phyloP scores from a whole-genome alignment of 805 yeast genomes.

The Tetrapisispora iriomotensis region DNA sequence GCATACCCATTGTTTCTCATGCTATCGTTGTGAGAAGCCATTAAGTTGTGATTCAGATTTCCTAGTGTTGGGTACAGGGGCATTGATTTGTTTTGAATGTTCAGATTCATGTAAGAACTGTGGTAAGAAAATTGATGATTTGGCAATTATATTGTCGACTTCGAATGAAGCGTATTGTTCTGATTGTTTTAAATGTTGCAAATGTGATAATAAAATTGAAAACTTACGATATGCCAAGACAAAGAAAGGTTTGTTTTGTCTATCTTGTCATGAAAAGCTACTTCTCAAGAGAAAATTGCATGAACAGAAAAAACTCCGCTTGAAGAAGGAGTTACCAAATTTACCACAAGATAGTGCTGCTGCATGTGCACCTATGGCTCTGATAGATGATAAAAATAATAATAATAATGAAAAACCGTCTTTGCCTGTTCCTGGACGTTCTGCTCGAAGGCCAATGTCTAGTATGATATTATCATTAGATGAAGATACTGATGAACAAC shows the following conservation, averaged over 20 bases:
- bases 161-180: slow-evolving; percentile 95
- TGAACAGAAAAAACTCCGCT: slow-evolving; percentile 24
- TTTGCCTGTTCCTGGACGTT: slow-evolving; percentile 12
- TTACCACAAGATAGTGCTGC: slow-evolving; percentile 12
- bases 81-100: slow-evolving; percentile 81
- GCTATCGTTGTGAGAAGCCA: slow-evolving; percentile 71
- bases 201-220: slow-evolving; percentile 79
- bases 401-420: slow-evolving; percentile 1
- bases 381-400: not conserved
- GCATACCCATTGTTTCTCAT: slow-evolving; percentile 89
- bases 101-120: slow-evolving; percentile 88
- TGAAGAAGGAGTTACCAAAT: slow-evolving; percentile 19
- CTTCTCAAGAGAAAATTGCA: slow-evolving; percentile 61
- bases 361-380: slow-evolving; percentile 4
- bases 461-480: not conserved
- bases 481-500: not conserved
- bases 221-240: slow-evolving; percentile 90
- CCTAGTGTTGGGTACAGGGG: slow-evolving; percentile 86
- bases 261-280: slow-evolving; percentile 82
- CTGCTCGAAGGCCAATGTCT: slow-evolving; percentile 11
- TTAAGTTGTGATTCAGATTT: slow-evolving; percentile 85
- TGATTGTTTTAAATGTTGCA: slow-evolving; percentile 80
- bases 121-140: slow-evolving; percentile 79
- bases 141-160: slow-evolving; percentile 76
- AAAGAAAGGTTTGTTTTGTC: slow-evolving; percentile 85